Conservation (phyloP, 345 rosid species). For the Ceriops zippeliana region DNA sequence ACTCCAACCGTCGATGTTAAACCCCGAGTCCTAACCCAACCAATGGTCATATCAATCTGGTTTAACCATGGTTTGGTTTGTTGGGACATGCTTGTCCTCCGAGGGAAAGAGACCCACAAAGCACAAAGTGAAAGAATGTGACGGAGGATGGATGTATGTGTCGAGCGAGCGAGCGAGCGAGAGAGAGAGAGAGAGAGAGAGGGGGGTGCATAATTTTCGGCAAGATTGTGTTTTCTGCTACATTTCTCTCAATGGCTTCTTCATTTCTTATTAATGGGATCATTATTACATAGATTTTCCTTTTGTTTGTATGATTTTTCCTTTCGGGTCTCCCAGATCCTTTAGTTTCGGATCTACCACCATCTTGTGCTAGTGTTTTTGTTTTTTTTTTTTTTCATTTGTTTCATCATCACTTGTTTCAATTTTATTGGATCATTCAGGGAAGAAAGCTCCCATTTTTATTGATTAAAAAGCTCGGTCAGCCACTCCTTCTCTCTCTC, state of each 20-base stretch:
- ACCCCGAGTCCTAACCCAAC: not conserved
- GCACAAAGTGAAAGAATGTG: too few relatives aligned
- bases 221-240: not conserved
- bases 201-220: not conserved
- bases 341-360: conserved; percentile 11
- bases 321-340: conserved; percentile 12
- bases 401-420: conserved; percentile 16
- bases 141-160: too few relatives aligned
- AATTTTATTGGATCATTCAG: too few relatives aligned
- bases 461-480: not conserved
- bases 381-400: not conserved
- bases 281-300: conserved; percentile 7
- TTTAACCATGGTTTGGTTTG: not conserved
- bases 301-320: conserved; percentile 7
- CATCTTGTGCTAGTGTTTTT: not conserved
- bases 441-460: not conserved
- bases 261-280: conserved; percentile 3
- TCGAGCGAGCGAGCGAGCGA: too few relatives aligned
- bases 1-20: conserved; percentile 8
- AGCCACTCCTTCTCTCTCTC: too few relatives aligned
- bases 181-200: conserved; percentile 3
- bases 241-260: conserved; percentile 9
- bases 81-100: not conserved
- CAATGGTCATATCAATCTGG: not conserved
- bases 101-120: too few relatives aligned